Base-by-base conservation (phyloP, 208 protist species). In the Phytomonas sp. region DNA sequence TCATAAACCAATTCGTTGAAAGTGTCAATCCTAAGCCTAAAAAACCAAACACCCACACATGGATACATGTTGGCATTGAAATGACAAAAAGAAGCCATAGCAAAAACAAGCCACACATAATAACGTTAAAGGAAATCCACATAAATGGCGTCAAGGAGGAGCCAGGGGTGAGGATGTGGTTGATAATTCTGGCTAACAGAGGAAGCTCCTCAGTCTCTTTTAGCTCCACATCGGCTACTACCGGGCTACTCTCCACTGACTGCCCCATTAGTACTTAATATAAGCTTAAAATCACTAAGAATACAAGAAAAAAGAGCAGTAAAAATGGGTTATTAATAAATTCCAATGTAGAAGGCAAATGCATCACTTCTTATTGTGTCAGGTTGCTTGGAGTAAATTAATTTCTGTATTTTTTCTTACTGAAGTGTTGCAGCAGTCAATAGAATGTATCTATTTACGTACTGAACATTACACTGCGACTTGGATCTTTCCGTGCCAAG, bases 1-100 rank as follows among this genome's bases (percentile, higher is more conserved):
- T 85, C 87, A 96, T 94, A 37, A 94, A 65, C 91, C 91, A 96
- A 70, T 96, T 96, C 26, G 91, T 96, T 0, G 88, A 94, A 31
- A 81, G 68, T 1, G 79, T 74, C 51, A 96, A 80, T 20, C 91
- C 91, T 7, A 86, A 56, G 2, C 82, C 84, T n/a, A 96, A 78
- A 29, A 94, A 71, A n/a, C 88, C 88, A 75, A 96, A 96, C 3
- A 79, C 81, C 91, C 91, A 96, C 6, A 96, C 76, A 70, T 96
- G 91, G 34, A 94, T 79, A 69, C 84, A 93, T 5, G 67, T 68
- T 8, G 88, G 91, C 81, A 96, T 85, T 51, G 82, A 36, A 34
- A 82, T 78, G 30, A 93, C 80, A 70, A 96, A 91, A 62, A 77
- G 82, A 46, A 89, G 17, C 91, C 91, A 96, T 51, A 85, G 77